Base-by-base conservation (phyloP, 2,329 filamentous ascomycete genomes). In the Thielaviopsis punctulata region DNA sequence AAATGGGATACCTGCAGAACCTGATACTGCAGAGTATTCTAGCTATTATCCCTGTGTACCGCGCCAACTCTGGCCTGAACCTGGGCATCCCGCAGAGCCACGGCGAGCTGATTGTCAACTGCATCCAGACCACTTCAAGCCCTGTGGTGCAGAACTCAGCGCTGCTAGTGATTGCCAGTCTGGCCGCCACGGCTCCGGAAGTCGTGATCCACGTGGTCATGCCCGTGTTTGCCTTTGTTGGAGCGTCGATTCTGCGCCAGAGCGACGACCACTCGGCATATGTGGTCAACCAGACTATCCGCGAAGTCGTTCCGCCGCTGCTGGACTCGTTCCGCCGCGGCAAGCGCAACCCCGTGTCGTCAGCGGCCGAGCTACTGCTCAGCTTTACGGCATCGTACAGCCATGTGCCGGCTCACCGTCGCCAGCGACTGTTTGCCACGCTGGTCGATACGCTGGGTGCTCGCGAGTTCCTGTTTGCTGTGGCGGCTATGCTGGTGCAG, bases 171-270 rank as follows among this genome's bases (percentile, higher is more conserved):
- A 86, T 96, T 54, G 88, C 90, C 22, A 84, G 81, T 53, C 73
- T 98, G 41, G 90, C 92, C 21, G 83, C 83, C 39, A 85, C 89
- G 58, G 86, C 87, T 0, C 92, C 93, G 0, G 89, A 95, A 63
- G 71, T 94, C 47, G 86, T 98, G 2, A 73, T 98, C 53, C 90
- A 98, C 67, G 95, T 88, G 59, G 86, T 98, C 51, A 98, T 98
- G 92, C 92, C 92, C 12, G 90, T 98, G 50, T 98, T 98, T 68
- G 96, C 92, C 0, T 95, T 96, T 63, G 95, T 96, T 82, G 88
- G 90, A 43, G 84, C 83, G 44, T 95, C 86, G 3, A 82, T 95
- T 19, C 75, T 98, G 48, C 82, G 86, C 48, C 90, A 95, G 67
- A 87, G 86, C 59, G 93, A 98, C 60, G 90, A 96, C 60, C 96